A percentile compares a stretch with the other conserved stretches of the same genome.
phyloP scores from a whole-genome alignment of 225 moss, liverwort and hornwort species.

The Thuidium tamariscinum region DNA sequence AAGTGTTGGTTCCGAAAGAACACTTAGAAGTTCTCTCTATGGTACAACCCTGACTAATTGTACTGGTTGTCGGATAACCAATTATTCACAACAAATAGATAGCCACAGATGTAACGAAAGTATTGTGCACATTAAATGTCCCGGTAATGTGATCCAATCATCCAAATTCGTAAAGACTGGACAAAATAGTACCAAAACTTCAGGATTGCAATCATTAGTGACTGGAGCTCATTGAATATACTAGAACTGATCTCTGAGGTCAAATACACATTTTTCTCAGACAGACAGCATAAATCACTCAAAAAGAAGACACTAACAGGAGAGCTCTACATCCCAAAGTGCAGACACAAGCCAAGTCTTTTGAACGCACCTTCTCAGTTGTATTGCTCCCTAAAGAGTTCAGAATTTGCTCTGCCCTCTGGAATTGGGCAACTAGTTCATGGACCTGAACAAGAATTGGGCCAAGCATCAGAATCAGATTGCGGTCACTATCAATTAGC shows the following conservation, averaged over 20 bases:
- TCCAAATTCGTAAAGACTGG: not conserved
- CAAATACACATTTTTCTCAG: not conserved
- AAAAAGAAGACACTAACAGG: not conserved
- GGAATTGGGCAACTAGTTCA: constrained; percentile 65
- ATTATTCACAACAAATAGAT: not conserved
- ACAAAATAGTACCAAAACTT: not conserved
- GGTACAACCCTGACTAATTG: not conserved
- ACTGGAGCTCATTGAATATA: not conserved
- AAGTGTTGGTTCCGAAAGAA: not conserved
- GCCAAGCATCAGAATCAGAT: constrained; percentile 1
- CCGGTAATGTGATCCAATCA: not conserved
- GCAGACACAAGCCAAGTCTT: not conserved
- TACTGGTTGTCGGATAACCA: not conserved
- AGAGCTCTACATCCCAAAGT: not conserved
- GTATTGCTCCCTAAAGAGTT: constrained; percentile 42
- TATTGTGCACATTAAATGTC: not conserved
- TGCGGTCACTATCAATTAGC: not conserved
- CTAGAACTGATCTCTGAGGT: not conserved
- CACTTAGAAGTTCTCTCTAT: not conserved
- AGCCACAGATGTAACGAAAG: not conserved
- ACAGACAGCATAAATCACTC: not conserved
- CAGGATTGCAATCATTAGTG: not conserved
- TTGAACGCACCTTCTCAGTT: constrained; percentile 40
- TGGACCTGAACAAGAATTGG: constrained; percentile 32
- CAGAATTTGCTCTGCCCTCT: constrained; percentile 70